phyloP scores from a whole-genome alignment of 2,329 filamentous ascomycete genomes.

The Ascochyta pisi region DNA sequence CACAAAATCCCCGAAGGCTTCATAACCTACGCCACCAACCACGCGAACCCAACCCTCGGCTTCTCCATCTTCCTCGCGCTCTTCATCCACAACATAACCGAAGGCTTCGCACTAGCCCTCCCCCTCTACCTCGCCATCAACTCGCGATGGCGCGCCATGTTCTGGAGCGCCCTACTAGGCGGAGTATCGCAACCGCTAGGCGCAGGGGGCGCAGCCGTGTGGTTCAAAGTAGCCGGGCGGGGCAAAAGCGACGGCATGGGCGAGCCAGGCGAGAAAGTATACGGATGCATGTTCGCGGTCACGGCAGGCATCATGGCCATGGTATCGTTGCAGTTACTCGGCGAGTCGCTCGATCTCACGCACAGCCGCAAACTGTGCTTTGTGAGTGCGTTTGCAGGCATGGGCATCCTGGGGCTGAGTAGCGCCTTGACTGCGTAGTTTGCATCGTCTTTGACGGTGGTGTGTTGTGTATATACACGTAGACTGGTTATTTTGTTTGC shows the following conservation, averaged over 20 bases:
- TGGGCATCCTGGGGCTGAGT: constrained; percentile 85
- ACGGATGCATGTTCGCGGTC: constrained; percentile 83
- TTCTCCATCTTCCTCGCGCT: constrained; percentile 93
- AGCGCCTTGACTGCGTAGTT: constrained; percentile 76
- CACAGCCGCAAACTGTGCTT: constrained; percentile 81
- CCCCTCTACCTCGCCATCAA: constrained; percentile 90
- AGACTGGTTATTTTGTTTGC: too few relatives aligned
- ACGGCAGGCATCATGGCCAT: constrained; percentile 96
- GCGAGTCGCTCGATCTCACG: constrained; percentile 82
- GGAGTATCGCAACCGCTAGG: constrained; percentile 88
- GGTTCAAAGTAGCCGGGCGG: constrained; percentile 76
- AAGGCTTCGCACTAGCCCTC: constrained; percentile 92
- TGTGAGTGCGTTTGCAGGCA: constrained; percentile 81
- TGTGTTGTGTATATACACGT: background rate
- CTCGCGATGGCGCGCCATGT: constrained; percentile 80
- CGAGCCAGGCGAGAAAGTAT: constrained; percentile 64
- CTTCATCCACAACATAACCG: constrained; percentile 97
- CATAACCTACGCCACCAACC: constrained; percentile 96
- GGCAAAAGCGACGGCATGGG: constrained; percentile 52
- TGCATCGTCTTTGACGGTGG: too few relatives aligned
- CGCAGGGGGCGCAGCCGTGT: constrained; percentile 81
- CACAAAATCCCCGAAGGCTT: constrained; percentile 92
- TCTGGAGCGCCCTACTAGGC: constrained; percentile 82
- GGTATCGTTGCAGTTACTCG: constrained; percentile 87
- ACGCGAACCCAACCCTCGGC: constrained; percentile 87